A percentile compares a stretch with the other conserved stretches of the same genome.
Conservation (phyloP, 371 early-diverging fungal species). For the Mucor lusitanicus region DNA sequence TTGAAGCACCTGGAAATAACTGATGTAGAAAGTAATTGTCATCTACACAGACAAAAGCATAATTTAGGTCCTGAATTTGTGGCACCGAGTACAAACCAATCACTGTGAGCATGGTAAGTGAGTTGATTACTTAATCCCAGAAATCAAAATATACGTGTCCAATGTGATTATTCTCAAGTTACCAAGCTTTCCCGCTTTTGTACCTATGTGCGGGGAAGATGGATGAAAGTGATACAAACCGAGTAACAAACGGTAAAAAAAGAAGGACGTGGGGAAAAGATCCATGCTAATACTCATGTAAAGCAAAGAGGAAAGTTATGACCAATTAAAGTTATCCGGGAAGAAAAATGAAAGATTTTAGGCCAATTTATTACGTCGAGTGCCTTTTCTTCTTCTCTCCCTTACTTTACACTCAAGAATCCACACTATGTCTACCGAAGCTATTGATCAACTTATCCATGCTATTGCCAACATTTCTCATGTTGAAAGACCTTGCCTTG, state of each 20-base stretch:
- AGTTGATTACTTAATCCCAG: neutral
- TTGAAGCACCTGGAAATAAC: too few species aligned
- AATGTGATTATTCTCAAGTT: neutral
- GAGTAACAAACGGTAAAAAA: neutral
- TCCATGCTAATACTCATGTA: neutral
- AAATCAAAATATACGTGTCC: neutral
- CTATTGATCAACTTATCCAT: conserved; percentile 35
- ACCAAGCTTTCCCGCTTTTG: neutral
- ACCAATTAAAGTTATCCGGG: neutral
- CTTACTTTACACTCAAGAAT: neutral
- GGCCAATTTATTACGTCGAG: neutral
- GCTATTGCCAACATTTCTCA: conserved; percentile 46
- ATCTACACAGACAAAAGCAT: too few species aligned
- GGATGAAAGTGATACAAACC: neutral
- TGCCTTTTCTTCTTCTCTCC: neutral
- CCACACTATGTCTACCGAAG: conserved; percentile 7
- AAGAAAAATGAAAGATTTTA: neutral
- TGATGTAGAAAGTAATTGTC: too few species aligned
- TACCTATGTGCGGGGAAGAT: neutral
- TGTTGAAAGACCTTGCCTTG: conserved; percentile 37
- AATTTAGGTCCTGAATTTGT: neutral
- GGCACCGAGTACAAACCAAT: neutral
- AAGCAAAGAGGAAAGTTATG: neutral
- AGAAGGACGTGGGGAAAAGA: neutral
- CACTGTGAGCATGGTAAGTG: neutral